Conservation (phyloP, 129 eudicot genomes). For the sunflower (Helianthus annuus) region HanXRQr2.0-SUNRISE NC_035440.2:68828903-68829402, state of each 20-base stretch:
- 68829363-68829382: too few species aligned
- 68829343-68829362: background rate
- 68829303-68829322: background rate
- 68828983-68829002: background rate
- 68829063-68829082: background rate
- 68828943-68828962: too few species aligned
- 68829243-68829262: background rate
- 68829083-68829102: background rate
- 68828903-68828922: background rate
- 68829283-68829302: background rate
- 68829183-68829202: slow-evolving; percentile 50
- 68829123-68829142: slow-evolving; percentile 28
- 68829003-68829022: background rate
- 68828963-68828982: too few species aligned
- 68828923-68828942: background rate
- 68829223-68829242: background rate
- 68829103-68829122: background rate
- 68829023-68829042: background rate
- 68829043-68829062: background rate
- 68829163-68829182: slow-evolving; percentile 49
- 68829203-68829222: slow-evolving; percentile 49
- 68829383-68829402: too few species aligned
- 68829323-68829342: background rate
- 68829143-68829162: slow-evolving; percentile 73
- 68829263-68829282: background rate